Base-by-base conservation (phyloP, 345 rosid genomes). In the Populus alba region DNA sequence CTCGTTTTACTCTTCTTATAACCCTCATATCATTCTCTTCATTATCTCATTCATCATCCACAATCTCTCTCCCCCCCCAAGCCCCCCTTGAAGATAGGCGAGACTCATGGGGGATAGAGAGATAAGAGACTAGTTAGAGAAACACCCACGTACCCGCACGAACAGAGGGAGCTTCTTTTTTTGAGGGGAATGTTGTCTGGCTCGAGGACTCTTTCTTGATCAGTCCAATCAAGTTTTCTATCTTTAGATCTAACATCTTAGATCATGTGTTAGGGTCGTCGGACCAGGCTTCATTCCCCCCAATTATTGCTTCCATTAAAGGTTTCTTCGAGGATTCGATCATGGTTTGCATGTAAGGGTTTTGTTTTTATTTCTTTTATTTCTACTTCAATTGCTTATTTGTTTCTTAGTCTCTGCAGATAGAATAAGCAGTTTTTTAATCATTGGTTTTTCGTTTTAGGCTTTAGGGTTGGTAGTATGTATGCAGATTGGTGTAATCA, bases 251-350 rank as follows among this genome's bases (percentile, higher is more conserved):
- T 72, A 78, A 71, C 51, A 27, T 79, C 8, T 57, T 74, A 16
- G 75, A 75, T 62, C 69, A 38, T 81, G 15, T 71, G 75, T 67
- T 75, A 82, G 97, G 20, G 92, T 88, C 89, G 88, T 93, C 96
- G 97, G 97, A 93, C 97, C 97, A 93, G 97, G 97, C 97, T 93
- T 93, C 96, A 91, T 93, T 90, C 97, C 96, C 94, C 96, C 92
- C 94, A 93, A 91, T 87, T 85, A 67, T 80, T 83, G 88, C 89
- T 89, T 85, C 87, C 87, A 77, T 68, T 33, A 75, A 41, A 27
- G 17, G 55, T 79, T 73, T 3, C 33, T 31, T 22, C 7, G 5
- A 57, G 25, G 49, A 2, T 5, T 18, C n/a, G 63, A 59, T 23
- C 29, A 59, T 59, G 63, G 63, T 12, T 31, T 80, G 77, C 80